phyloP scores from a whole-genome alignment of 495 filamentous ascomycete species.

The Cenococcum geophilum region DNA sequence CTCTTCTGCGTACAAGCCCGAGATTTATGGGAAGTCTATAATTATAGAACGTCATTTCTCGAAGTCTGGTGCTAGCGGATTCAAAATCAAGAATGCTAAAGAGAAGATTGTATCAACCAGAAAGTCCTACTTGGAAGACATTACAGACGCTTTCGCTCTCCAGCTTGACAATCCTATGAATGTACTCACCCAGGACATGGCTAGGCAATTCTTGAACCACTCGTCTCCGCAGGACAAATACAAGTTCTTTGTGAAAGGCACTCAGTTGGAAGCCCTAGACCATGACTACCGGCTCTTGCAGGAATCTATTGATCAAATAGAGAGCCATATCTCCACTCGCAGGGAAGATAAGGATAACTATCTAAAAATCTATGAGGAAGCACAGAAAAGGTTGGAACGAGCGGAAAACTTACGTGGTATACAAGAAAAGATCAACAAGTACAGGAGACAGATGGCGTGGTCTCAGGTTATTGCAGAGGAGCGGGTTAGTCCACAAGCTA shows the following conservation, averaged over 20 bases:
- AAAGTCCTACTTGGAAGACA: slow-evolving; percentile 82
- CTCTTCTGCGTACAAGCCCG: slow-evolving; percentile 72
- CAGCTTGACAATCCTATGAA: slow-evolving; percentile 98
- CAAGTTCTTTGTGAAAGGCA: slow-evolving; percentile 93
- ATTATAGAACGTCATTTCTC: slow-evolving; percentile 85
- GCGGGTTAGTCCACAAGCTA: slow-evolving; percentile 7
- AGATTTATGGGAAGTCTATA: slow-evolving; percentile 79
- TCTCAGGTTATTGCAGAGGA: slow-evolving; percentile 41
- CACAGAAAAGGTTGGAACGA: slow-evolving; percentile 44
- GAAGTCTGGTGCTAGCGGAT: slow-evolving; percentile 67
- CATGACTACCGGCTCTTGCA: slow-evolving; percentile 80
- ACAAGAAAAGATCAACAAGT: slow-evolving; percentile 14
- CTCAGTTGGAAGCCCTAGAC: slow-evolving; percentile 86
- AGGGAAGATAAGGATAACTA: slow-evolving; percentile 47
- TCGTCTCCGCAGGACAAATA: slow-evolving; percentile 82
- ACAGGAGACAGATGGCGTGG: slow-evolving; percentile 36
- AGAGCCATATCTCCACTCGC: slow-evolving; percentile 49
- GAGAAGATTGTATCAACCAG: slow-evolving; percentile 73
- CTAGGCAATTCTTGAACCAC: slow-evolving; percentile 83
- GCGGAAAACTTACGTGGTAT: slow-evolving; percentile 41
- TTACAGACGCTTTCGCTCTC: slow-evolving; percentile 84
- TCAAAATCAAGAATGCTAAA: slow-evolving; percentile 72
- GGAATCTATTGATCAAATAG: slow-evolving; percentile 62
- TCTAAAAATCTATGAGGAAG: slow-evolving; percentile 37
- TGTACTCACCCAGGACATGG: slow-evolving; percentile 93